phyloP scores from a whole-genome alignment of 352 stramenopile genomes.

The Thalassiosira exigua region DNA sequence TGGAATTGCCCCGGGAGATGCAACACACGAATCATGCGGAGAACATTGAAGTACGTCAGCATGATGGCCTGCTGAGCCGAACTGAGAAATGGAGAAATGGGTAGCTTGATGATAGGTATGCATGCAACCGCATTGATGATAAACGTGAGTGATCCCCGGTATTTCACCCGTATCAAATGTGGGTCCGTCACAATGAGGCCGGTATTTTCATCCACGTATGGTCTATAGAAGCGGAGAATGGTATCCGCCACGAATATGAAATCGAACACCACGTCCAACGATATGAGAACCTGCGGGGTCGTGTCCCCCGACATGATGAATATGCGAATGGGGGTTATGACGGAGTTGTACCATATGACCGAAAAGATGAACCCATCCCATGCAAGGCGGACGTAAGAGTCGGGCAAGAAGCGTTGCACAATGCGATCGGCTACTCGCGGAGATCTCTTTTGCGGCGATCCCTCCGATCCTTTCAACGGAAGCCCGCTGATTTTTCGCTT shows the following conservation, averaged over 20 bases:
- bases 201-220: slow-evolving; percentile 65
- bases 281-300: slow-evolving; percentile 47
- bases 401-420: slow-evolving; percentile 39
- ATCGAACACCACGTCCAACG: slow-evolving; percentile 62
- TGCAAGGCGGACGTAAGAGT: slow-evolving; percentile 43
- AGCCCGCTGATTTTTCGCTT: slow-evolving; percentile 12
- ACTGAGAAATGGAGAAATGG: slow-evolving; percentile 40
- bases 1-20: slow-evolving; percentile 60
- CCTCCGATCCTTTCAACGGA: background rate
- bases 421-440: slow-evolving; percentile 21
- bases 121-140: slow-evolving; percentile 64
- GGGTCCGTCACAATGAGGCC: slow-evolving; percentile 58
- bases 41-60: slow-evolving; percentile 51
- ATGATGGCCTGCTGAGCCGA: slow-evolving; percentile 16
- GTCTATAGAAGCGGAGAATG: slow-evolving; percentile 55
- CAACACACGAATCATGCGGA: slow-evolving; percentile 62
- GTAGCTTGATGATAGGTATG: slow-evolving; percentile 61
- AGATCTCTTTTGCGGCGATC: background rate
- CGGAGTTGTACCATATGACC: slow-evolving; percentile 74
- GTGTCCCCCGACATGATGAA: slow-evolving; percentile 60
- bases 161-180: slow-evolving; percentile 51
- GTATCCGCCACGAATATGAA: slow-evolving; percentile 70
- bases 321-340: slow-evolving; percentile 68
- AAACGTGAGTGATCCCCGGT: slow-evolving; percentile 51
- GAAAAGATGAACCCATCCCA: slow-evolving; percentile 73